These are phyloP conservation scores for Fusarium buharicum DNA, from an alignment of 2,329 filamentous ascomycete species.

Conservation along the genomic window DNA sequence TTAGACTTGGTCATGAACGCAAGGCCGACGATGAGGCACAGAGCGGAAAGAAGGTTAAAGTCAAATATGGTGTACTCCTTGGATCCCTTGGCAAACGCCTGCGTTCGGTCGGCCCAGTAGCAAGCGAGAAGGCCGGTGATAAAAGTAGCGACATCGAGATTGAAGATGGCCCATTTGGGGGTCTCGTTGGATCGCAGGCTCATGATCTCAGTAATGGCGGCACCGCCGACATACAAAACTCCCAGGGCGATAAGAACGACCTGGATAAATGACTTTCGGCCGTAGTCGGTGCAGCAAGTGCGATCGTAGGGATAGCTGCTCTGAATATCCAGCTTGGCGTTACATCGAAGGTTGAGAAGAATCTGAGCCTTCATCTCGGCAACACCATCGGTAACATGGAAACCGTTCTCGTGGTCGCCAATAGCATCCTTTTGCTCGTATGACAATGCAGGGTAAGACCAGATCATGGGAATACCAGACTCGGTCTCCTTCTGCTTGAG, in stretches of 20 bases:
- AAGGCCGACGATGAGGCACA: conserved; percentile 30
- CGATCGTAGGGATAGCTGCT: conserved; percentile 56
- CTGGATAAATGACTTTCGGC: conserved; percentile 41
- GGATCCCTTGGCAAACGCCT: conserved; percentile 44
- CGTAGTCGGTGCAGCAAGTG: conserved; percentile 65
- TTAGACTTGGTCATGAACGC: conserved; percentile 37
- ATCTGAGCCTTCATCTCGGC: conserved; percentile 52
- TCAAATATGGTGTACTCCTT: conserved; percentile 40
- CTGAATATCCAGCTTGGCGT: conserved; percentile 49
- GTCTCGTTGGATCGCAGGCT: conserved; percentile 21
- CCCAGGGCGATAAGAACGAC: conserved; percentile 34
- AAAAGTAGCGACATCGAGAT: conserved; percentile 40
- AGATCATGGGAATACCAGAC: conserved; percentile 34
- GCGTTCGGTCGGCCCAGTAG: conserved; percentile 47
- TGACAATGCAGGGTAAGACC: conserved; percentile 34
- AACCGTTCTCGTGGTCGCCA: conserved; percentile 36
- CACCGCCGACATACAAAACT: conserved; percentile 30
- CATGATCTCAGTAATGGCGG: conserved; percentile 25
- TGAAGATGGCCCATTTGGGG: conserved; percentile 28
- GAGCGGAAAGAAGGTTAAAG: conserved; percentile 36
- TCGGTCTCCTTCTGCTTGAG: conserved; percentile 22
- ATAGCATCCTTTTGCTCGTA: conserved; percentile 28
- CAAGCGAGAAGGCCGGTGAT: conserved; percentile 41
- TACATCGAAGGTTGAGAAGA: conserved; percentile 66
- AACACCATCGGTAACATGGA: conserved; percentile 47